Evolutionary conservation across 2,329 filamentous ascomycete genomes (phyloP), one percentile per base, ranked within the genome.

Genomic region (Fusarium sacchari): DNA sequence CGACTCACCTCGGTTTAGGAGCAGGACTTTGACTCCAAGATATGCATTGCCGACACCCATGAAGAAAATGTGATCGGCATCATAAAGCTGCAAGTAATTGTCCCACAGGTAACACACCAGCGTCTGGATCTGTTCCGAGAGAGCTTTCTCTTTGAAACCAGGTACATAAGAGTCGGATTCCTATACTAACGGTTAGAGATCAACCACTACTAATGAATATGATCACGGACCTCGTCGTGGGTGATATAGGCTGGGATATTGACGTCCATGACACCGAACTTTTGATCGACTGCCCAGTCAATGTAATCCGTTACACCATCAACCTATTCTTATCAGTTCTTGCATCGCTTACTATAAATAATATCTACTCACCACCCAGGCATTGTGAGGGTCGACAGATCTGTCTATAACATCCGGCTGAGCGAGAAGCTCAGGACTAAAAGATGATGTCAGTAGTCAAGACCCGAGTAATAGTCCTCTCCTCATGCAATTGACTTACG

Each of bases 11-110:
- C 94, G 88, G 75, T 92, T 92, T 15, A 92, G 92, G 11, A 98
- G 86, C 10, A 98, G 88, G 64, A 95, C 89, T 65, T 96, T 92
- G 53, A 98, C 89, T 4, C 94, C 95, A 7, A 93, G 86, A 78
- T 96, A 97, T 4, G 96, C 94, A 76, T 94, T 92, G n/a, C 96
- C 96, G 4, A 97, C 90, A 1, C 96, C 96, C 79, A 99, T 87
- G 28, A 99, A 86, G 79, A 97, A 93, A 22, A 98, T 89, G 59
- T 96, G 90, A 11, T 92, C 90, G 0, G 89, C 86, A 6, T 92
- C 84, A 57, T 91, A 91, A 37, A 93, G 87, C 85, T 97, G 94
- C 26, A 99, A 90, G 79, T 98, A 98, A 79, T 99, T 99, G 77
- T 98, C 95, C 96, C 96, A 99, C 20, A 99, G 85, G 79, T 97